A percentile compares a stretch with the other conserved stretches of the same genome.
phyloP scores from a whole-genome alignment of 768 basidiomycete species.

The Trametes meyenii region DNA sequence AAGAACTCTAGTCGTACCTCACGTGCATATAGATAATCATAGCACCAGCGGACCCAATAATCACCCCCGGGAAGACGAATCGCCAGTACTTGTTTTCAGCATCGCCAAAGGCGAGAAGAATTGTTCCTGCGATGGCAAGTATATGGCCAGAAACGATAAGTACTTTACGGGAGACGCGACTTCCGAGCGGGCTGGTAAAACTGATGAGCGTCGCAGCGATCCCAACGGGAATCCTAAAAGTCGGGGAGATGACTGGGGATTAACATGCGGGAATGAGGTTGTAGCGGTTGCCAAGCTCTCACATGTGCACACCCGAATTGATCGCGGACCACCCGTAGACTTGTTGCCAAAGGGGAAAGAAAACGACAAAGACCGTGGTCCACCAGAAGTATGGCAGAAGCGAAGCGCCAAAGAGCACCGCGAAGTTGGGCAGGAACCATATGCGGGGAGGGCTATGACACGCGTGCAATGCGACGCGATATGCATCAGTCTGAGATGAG shows the following conservation, averaged over 20 bases:
- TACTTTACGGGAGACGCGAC: constrained; percentile 40
- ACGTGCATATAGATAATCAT: constrained; percentile 46
- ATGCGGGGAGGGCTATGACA: constrained; percentile 32
- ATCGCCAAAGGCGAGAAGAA: constrained; percentile 44
- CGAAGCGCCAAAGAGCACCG: constrained; percentile 35
- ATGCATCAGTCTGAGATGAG: too few relatives aligned
- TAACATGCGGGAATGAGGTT: background rate
- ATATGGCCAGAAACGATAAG: constrained; percentile 45
- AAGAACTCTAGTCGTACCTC: constrained; percentile 38
- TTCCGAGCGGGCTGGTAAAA: constrained; percentile 39
- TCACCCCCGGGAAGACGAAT: constrained; percentile 49
- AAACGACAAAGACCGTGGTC: constrained; percentile 33
- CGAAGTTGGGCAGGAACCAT: constrained; percentile 41
- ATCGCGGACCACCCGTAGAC: constrained; percentile 36
- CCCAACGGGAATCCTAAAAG: constrained; percentile 40
- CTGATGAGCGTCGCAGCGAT: constrained; percentile 36
- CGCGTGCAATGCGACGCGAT: too few relatives aligned
- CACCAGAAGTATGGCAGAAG: constrained; percentile 41
- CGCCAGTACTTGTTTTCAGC: constrained; percentile 44
- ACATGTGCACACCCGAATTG: constrained; percentile 37
- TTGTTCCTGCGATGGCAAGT: constrained; percentile 39
- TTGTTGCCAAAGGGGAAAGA: constrained; percentile 35
- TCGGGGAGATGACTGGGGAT: background rate
- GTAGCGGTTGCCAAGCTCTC: constrained; percentile 1
- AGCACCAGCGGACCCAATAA: constrained; percentile 47